Base-by-base conservation (phyloP, 2,329 filamentous ascomycete species). In the Camptophora hylomeconis region DNA sequence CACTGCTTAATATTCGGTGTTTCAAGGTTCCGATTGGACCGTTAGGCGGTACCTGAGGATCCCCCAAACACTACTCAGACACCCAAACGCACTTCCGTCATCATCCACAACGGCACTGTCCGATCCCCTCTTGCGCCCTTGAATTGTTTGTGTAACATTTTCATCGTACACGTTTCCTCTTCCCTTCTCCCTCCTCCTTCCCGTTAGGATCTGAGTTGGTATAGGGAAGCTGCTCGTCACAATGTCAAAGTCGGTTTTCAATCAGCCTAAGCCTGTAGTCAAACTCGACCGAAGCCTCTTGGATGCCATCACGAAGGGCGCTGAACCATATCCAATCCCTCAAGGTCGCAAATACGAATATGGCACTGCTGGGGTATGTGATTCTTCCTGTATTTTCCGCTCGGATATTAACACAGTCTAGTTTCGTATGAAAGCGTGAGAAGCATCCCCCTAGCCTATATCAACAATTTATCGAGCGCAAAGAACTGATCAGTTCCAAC, bases 381-480 rank as follows among this genome's bases (percentile, higher is more conserved):
- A 30, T n/a, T 31, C 24, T 19, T 17, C 36, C 26, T 11, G 17
- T 17, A 24, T 31, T 16, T 16, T 33, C 13, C 26, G 14, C 19
- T 26, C 21, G 5, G 37, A 26, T 26, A 38, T 28, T 27, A 33
- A 20, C 19, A 12, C 31, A 33, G 29, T 36, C 19, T 36, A 75
- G 71, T 79, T 79, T 51, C 72, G 74, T 35, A 77, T 76, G 61
- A 77, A 74, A 59, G 72, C 73, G 70, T 75, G 63, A 56, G 67
- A 52, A 37, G 33, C 28, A 20, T n/a, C 4, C 20, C 20, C 13
- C 16, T 4, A 14, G 5, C 12, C 28, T 17, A 17, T 6, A n/a
- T n/a, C 21, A n/a, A n/a, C 31, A 34, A 38, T 40, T 45, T 48
- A 49, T 51, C 41, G 49, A 36, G n/a, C n/a, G n/a, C n/a, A n/a